A percentile compares a stretch with the other conserved stretches of the same genome.
Conservation (phyloP, 192 early-diverging fungal species). For the Paraglomus brasilianum region DNA sequence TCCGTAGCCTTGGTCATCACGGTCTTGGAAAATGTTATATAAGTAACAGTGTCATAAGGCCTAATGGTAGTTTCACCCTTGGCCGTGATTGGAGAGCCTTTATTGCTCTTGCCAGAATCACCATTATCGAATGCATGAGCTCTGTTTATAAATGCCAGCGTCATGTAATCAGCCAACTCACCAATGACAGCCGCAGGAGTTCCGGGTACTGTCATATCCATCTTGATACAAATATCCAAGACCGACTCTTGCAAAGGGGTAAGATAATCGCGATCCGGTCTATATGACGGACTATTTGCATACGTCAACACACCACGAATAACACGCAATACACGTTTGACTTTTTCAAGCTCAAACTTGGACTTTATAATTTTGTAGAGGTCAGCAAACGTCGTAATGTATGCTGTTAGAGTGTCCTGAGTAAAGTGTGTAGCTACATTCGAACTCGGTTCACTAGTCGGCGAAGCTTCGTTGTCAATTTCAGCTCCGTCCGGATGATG, state of each 20-base stretch:
- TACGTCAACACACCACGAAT: constrained; percentile 59
- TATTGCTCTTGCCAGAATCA: no score
- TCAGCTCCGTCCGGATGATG: constrained; percentile 27
- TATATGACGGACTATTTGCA: constrained; percentile 52
- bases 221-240: constrained; percentile 48
- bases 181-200: constrained; percentile 43
- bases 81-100: background rate
- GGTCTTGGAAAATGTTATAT: constrained; percentile 72
- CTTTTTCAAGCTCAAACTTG: no score
- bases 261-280: constrained; percentile 54
- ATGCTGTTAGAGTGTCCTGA: constrained; percentile 71
- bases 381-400: constrained; percentile 59
- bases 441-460: constrained; percentile 20
- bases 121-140: no score
- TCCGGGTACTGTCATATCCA: constrained; percentile 35
- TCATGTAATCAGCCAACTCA: constrained; percentile 46
- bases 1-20: constrained; percentile 53
- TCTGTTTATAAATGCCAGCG: constrained; percentile 38
- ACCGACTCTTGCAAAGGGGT: constrained; percentile 66
- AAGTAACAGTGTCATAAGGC: constrained; percentile 55
- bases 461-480: constrained; percentile 31
- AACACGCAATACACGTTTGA: constrained; percentile 45
- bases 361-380: constrained; percentile 57
- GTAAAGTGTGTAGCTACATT: constrained; percentile 50
- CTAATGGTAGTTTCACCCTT: background rate